Evolutionary conservation across 2,329 filamentous ascomycete genomes (phyloP).

Genomic region (Septoria linicola): DNA sequence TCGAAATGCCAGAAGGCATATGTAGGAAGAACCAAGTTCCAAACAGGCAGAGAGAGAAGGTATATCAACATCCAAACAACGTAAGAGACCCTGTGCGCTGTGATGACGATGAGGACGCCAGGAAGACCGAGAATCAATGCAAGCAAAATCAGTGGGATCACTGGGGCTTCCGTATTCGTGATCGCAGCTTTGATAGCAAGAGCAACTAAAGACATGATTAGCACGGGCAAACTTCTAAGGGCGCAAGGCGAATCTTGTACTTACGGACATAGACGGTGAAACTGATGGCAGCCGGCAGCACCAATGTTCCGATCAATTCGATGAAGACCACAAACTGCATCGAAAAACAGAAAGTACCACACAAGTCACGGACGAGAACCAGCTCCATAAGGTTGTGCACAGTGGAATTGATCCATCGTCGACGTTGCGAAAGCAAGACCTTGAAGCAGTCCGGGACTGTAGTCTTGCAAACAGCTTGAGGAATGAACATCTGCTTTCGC

Average conservation of each 20-base stretch:
- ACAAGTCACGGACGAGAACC: conserved; percentile 89
- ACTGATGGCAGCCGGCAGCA: conserved; percentile 90
- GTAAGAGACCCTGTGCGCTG: conserved; percentile 89
- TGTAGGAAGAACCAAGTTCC: conserved; percentile 92
- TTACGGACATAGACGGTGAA: conserved; percentile 96
- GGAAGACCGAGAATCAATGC: conserved; percentile 91
- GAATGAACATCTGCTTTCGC: conserved; percentile 97
- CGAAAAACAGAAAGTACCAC: conserved; percentile 98
- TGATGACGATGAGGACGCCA: conserved; percentile 85
- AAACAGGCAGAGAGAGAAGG: conserved; percentile 85
- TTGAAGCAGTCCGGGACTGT: conserved; percentile 91
- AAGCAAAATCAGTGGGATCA: conserved; percentile 87
- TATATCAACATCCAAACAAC: conserved; percentile 98
- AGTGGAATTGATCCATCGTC: conserved; percentile 99
- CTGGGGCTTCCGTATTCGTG: conserved; percentile 59
- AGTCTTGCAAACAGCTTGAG: conserved; percentile 98
- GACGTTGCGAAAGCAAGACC: conserved; percentile 88
- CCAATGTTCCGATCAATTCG: conserved; percentile 89
- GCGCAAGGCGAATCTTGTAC: conserved; percentile 39
- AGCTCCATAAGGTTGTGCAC: conserved; percentile 99
- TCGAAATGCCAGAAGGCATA: conserved; percentile 99
- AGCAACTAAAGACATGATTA: conserved; percentile 59
- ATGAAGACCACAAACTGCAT: conserved; percentile 99
- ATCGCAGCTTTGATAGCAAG: conserved; percentile 74
- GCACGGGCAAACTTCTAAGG: conserved; percentile 13